Base-by-base conservation (phyloP, 2,329 filamentous ascomycete genomes). In the Juglanconis juglandina region DNA sequence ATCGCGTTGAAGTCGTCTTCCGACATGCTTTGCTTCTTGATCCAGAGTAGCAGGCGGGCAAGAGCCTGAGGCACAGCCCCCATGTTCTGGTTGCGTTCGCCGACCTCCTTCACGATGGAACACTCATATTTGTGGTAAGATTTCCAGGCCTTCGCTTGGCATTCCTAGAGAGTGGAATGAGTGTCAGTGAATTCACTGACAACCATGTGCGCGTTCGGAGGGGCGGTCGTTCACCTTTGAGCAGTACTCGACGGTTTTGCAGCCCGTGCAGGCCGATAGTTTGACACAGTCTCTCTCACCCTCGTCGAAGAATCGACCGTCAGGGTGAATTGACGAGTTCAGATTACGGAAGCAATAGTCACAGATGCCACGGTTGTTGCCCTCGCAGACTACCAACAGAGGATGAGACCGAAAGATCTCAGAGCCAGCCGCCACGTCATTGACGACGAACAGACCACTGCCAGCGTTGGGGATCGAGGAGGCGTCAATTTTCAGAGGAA, bases 81-180 rank as follows among this genome's bases (percentile, higher is more conserved):
- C 41, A 70, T 60, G 8, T 14, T 24, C 1, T 67, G 66, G 3
- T 41, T 51, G 46, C 34, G 11, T 13, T 50, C 35, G 8, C 14
- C 14, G 8, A 57, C 11, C 5, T 65, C 50, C 30, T 57, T 56
- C 37, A 73, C 60, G 1, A 69, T 32, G 17, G 60, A 56, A 63
- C 72, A 73, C 59, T 74, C 72, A 42, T 68, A 64, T 30, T 65
- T 69, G 63, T 74, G 72, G 50, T 68, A 71, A 3, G 53, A 54
- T n/a, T 52, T 57, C 70, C 70, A 72, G 0, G 70, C 70, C 11
- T 61, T 61, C 44, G 62, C 61, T 49, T 72, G 71, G 56, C 72
- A 74, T 17, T 63, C 35, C 70, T 72, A 34, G 5, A 34, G n/a
- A 5, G 30, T 5, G 11, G 4, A 37, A 30, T 7, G 5, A 39